phyloP scores from a whole-genome alignment of 1,284 basidiomycete genomes.

The Violaceomyces palustris region DNA sequence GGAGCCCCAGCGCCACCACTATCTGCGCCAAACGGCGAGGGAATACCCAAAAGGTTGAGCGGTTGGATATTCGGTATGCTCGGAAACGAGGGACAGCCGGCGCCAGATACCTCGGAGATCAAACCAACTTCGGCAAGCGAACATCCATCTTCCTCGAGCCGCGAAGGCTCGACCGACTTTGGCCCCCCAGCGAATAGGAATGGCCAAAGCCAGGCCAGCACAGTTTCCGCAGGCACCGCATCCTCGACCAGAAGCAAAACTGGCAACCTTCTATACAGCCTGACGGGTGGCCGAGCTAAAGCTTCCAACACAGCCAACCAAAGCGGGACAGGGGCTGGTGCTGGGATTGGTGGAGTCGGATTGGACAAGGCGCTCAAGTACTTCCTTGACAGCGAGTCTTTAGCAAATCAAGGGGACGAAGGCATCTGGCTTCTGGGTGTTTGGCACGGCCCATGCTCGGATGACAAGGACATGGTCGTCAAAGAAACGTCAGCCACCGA shows the following conservation, averaged over 20 bases:
- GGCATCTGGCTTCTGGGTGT: slow-evolving; percentile 46
- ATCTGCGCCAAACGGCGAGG: neutral
- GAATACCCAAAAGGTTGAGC: slow-evolving; percentile 30
- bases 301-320: neutral
- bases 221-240: no score
- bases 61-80: slow-evolving; percentile 42
- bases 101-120: no score
- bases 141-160: no score
- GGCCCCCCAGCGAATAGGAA: no score
- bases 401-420: slow-evolving; percentile 12
- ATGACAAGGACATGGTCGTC: neutral
- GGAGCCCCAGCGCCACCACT: no score
- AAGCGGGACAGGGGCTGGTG: slow-evolving; percentile 1
- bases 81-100: slow-evolving; percentile 17
- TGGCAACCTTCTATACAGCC: neutral
- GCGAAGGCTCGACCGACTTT: no score
- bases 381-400: slow-evolving; percentile 30
- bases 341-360: slow-evolving; percentile 19
- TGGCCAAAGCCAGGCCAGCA: no score
- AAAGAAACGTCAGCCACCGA: neutral
- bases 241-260: no score
- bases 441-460: slow-evolving; percentile 26
- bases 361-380: slow-evolving; percentile 43
- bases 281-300: neutral
- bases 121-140: no score